These are phyloP conservation scores for Mortierella polycephala DNA, from an alignment of 371 early-diverging fungal species.

Conservation along the genomic window DNA sequence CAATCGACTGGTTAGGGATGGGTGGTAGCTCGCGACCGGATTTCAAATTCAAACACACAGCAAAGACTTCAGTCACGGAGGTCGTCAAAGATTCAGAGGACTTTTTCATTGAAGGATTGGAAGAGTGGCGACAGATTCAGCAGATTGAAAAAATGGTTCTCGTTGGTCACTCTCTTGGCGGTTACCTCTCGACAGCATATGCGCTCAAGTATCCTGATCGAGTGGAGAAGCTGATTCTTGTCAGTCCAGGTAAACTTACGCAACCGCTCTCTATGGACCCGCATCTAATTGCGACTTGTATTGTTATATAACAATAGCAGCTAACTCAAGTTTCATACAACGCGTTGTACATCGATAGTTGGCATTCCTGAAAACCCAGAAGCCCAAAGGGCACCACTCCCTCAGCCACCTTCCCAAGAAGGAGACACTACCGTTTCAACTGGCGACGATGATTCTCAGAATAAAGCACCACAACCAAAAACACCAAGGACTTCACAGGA, in stretches of 20 bases:
- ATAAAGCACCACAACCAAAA: not conserved
- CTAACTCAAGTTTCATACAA: slow-evolving; percentile 1
- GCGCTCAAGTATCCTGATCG: slow-evolving; percentile 88
- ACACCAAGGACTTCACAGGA: slow-evolving; percentile 9
- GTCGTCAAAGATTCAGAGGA: slow-evolving; percentile 69
- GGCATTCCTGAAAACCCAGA: slow-evolving; percentile 68
- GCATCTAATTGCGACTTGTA: not conserved
- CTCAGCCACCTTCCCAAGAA: slow-evolving; percentile 34
- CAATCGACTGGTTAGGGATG: slow-evolving; percentile 94
- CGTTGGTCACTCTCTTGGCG: slow-evolving; percentile 88
- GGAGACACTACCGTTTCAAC: not conserved
- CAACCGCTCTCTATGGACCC: not conserved
- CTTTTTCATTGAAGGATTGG: slow-evolving; percentile 92
- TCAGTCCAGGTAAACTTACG: slow-evolving; percentile 78
- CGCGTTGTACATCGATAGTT: slow-evolving; percentile 39
- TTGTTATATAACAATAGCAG: not conserved
- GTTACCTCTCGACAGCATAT: slow-evolving; percentile 89
- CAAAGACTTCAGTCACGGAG: slow-evolving; percentile 52
- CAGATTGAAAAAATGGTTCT: slow-evolving; percentile 86
- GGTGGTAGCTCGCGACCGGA: slow-evolving; percentile 82
- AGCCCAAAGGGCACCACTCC: slow-evolving; percentile 34
- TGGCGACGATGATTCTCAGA: not conserved
- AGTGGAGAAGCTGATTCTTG: slow-evolving; percentile 90
- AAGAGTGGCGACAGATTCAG: slow-evolving; percentile 86
- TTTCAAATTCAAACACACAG: slow-evolving; percentile 67